phyloP scores from a whole-genome alignment of 805 yeast species.

The Kodamaea sagamina region DNA sequence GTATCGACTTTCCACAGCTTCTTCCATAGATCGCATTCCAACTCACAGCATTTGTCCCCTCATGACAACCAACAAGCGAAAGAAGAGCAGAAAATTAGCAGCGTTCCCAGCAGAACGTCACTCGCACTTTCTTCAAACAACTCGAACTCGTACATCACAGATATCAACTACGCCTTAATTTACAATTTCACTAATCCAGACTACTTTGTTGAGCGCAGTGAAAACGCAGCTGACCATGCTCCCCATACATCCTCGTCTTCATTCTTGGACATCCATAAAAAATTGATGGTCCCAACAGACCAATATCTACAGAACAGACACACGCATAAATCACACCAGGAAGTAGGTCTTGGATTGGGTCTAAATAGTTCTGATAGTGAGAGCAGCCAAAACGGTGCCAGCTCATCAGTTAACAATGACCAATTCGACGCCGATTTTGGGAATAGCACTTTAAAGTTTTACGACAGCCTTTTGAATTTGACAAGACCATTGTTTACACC shows the following conservation, averaged over 20 bases:
- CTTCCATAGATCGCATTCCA: conserved; percentile 31
- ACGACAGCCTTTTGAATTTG: conserved; percentile 20
- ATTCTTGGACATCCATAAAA: conserved; percentile 31
- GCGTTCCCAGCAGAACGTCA: conserved; percentile 21
- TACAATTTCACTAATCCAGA: conserved; percentile 39
- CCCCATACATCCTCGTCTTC: conserved; percentile 11
- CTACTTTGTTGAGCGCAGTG: conserved; percentile 28
- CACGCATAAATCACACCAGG: conserved; percentile 19
- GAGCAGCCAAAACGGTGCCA: neutral
- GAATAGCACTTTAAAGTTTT: conserved; percentile 21
- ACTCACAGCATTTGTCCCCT: conserved; percentile 14
- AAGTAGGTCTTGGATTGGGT: conserved; percentile 25
- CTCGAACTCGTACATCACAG: conserved; percentile 36
- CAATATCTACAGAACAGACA: conserved; percentile 30
- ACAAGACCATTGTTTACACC: conserved; percentile 28
- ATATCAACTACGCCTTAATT: conserved; percentile 30
- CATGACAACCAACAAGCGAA: conserved; percentile 15
- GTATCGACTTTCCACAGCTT: conserved; percentile 34
- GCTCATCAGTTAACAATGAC: neutral
- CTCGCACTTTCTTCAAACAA: conserved; percentile 37
- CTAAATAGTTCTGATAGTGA: conserved; percentile 4
- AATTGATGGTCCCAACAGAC: conserved; percentile 36
- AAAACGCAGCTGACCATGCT: conserved; percentile 18
- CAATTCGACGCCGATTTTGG: conserved; percentile 20
- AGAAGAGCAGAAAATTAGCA: conserved; percentile 18